A percentile compares a stretch with the other conserved stretches of the same genome.
Evolutionary conservation across 1,284 basidiomycete species (phyloP).

Genomic region (Cutaneotrichosporon cutaneum): DNA sequence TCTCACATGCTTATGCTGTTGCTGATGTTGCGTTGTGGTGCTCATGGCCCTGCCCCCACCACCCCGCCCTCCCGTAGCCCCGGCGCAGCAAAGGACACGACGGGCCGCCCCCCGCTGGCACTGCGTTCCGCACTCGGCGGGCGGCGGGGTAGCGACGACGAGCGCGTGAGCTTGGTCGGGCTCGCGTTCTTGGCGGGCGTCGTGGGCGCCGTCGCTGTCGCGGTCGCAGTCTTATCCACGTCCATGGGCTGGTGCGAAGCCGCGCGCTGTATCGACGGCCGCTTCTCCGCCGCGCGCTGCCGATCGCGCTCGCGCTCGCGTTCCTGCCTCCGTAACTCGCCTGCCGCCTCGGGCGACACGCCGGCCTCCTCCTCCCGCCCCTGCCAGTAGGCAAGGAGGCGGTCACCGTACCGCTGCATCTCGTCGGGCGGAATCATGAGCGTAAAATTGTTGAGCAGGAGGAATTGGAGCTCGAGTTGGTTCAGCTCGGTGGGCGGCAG

Average conservation of each 20-base stretch:
- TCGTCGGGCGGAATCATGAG: constrained; percentile 84
- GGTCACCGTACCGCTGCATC: constrained; percentile 92
- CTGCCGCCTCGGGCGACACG: constrained; percentile 1
- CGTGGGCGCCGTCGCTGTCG: neutral
- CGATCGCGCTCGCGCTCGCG: constrained; percentile 13
- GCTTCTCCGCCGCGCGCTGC: neutral
- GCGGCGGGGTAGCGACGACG: constrained; percentile 1
- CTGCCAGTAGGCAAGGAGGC: constrained; percentile 63
- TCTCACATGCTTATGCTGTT: constrained; percentile 8
- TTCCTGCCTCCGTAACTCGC: constrained; percentile 12
- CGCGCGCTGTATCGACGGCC: neutral
- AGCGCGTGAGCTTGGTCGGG: constrained; percentile 1
- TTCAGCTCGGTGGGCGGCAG: constrained; percentile 92
- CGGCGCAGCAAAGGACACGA: constrained; percentile 10
- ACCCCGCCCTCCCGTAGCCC: constrained; percentile 10
- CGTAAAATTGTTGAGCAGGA: constrained; percentile 92
- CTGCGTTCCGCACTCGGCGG: neutral
- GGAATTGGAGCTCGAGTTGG: constrained; percentile 93
- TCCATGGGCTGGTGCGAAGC: constrained; percentile 9
- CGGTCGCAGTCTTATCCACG: constrained; percentile 10
- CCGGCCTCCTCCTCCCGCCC: constrained; percentile 33
- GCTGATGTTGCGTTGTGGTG: neutral
- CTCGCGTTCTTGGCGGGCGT: neutral
- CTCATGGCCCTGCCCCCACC: constrained; percentile 4
- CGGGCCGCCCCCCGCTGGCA: constrained; percentile 4